Percentiles rank a stretch among this genome's conserved stretches.
phyloP scores from a whole-genome alignment of 345 rosid genomes.

The Hibiscus trionum region DNA sequence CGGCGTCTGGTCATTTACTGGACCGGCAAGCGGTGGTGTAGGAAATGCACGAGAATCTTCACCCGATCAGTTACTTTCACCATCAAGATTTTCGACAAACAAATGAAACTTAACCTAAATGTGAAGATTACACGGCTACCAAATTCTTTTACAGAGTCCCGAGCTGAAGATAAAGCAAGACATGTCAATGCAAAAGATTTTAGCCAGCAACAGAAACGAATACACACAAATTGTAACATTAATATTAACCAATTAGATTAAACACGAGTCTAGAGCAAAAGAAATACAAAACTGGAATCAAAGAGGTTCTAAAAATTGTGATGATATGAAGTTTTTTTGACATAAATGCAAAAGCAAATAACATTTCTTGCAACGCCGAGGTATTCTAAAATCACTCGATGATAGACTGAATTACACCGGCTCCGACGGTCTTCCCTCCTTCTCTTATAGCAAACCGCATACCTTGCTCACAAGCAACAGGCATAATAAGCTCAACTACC shows the following conservation, averaged over 20 bases:
- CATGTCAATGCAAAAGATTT: background rate
- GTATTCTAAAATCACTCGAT: slow-evolving; percentile 28
- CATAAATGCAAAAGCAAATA: slow-evolving; percentile 20
- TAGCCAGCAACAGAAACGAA: background rate
- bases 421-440: slow-evolving; percentile 95
- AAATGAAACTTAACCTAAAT: too few relatives aligned
- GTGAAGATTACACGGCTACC: too few relatives aligned
- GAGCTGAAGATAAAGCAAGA: too few relatives aligned
- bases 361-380: background rate
- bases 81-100: too few relatives aligned
- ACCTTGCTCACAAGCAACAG: slow-evolving; percentile 90
- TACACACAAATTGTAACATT: slow-evolving; percentile 18
- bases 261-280: slow-evolving; percentile 20
- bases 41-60: slow-evolving; percentile 19
- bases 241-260: slow-evolving; percentile 28
- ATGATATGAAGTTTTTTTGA: slow-evolving; percentile 12
- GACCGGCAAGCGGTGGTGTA: slow-evolving; percentile 26
- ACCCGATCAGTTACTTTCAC: too few relatives aligned
- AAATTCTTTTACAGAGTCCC: too few relatives aligned
- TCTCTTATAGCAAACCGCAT: slow-evolving; percentile 97
- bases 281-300: slow-evolving; percentile 25
- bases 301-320: slow-evolving; percentile 23
- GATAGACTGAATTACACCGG: slow-evolving; percentile 84
- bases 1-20: slow-evolving; percentile 19
- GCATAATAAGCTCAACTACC: slow-evolving; percentile 83